Evolutionary conservation across 805 yeast species (phyloP).

Genomic region (Candida alai): DNA sequence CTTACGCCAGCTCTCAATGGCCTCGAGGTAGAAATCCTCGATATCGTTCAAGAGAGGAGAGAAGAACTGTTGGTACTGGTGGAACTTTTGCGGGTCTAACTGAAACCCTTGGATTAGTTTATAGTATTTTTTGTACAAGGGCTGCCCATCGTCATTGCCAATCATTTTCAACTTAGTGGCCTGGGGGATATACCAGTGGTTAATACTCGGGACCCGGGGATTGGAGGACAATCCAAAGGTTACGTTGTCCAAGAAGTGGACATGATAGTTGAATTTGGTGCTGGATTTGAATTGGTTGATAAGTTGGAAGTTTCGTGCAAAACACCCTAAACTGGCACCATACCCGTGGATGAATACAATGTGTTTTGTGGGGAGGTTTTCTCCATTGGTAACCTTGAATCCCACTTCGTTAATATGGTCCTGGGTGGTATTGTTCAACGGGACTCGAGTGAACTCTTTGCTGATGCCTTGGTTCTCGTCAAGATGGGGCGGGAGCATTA

Average conservation of each 20-base stretch:
- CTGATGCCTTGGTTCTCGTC: slow-evolving; percentile 21
- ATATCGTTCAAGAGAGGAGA: slow-evolving; percentile 38
- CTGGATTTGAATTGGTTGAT: slow-evolving; percentile 23
- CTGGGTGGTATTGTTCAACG: slow-evolving; percentile 18
- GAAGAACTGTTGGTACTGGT: slow-evolving; percentile 31
- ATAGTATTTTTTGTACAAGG: slow-evolving; percentile 36
- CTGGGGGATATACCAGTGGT: slow-evolving; percentile 17
- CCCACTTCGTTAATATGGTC: slow-evolving; percentile 34
- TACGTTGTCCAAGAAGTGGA: slow-evolving; percentile 48
- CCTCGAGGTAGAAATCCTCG: slow-evolving; percentile 53
- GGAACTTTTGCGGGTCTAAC: slow-evolving; percentile 22
- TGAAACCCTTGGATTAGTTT: slow-evolving; percentile 35
- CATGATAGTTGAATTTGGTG: slow-evolving; percentile 32
- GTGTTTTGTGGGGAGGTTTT: slow-evolving; percentile 27
- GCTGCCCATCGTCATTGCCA: slow-evolving; percentile 22
- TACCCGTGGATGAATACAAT: slow-evolving; percentile 55
- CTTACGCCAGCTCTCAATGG: slow-evolving; percentile 64
- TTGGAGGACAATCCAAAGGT: slow-evolving; percentile 53
- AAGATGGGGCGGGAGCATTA: slow-evolving; percentile 25
- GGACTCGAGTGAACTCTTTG: slow-evolving; percentile 14
- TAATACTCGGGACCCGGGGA: slow-evolving; percentile 26
- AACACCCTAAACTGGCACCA: slow-evolving; percentile 55
- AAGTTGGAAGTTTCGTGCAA: slow-evolving; percentile 49
- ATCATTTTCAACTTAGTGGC: slow-evolving; percentile 23
- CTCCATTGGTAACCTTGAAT: slow-evolving; percentile 26